A percentile compares a stretch with the other conserved stretches of the same genome.
phyloP scores from a whole-genome alignment of 2,329 filamentous ascomycete species.

The Colletotrichum orbiculare region DNA sequence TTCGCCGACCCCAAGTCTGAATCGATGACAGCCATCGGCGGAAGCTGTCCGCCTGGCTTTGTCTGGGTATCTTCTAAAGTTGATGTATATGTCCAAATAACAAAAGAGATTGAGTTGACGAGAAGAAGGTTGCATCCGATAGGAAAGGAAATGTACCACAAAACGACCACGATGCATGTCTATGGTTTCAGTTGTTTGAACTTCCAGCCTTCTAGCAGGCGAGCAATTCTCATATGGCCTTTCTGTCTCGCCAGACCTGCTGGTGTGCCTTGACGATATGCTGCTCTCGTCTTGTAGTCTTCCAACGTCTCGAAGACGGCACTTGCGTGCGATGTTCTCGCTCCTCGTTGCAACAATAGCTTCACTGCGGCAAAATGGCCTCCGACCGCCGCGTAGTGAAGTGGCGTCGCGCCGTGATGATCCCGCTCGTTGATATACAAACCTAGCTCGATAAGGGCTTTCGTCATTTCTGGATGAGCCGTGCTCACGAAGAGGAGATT shows the following conservation, averaged over 20 bases:
- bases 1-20: too few species aligned
- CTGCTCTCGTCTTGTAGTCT: slow-evolving; percentile 34
- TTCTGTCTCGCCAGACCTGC: slow-evolving; percentile 41
- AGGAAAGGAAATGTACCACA: too few species aligned
- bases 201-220: slow-evolving; percentile 37
- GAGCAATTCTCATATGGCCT: slow-evolving; percentile 33
- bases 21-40: too few species aligned
- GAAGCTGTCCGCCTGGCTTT: too few species aligned
- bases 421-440: slow-evolving; percentile 41
- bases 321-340: slow-evolving; percentile 37
- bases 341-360: slow-evolving; percentile 41
- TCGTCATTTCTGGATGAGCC: slow-evolving; percentile 35
- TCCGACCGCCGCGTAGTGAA: slow-evolving; percentile 42
- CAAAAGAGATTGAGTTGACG: too few species aligned
- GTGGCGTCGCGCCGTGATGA: slow-evolving; percentile 40
- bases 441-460: slow-evolving; percentile 38
- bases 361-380: slow-evolving; percentile 41
- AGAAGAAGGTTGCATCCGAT: too few species aligned
- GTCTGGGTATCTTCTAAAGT: too few species aligned
- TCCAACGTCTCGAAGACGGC: slow-evolving; percentile 39
- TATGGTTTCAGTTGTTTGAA: not conserved
- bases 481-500: slow-evolving; percentile 40
- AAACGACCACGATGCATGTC: too few species aligned
- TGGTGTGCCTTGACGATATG: slow-evolving; percentile 41
- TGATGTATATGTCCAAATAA: too few species aligned